These are phyloP conservation scores for Ustilago nuda DNA, from an alignment of 1,284 basidiomycete species.

Conservation along the genomic window DNA sequence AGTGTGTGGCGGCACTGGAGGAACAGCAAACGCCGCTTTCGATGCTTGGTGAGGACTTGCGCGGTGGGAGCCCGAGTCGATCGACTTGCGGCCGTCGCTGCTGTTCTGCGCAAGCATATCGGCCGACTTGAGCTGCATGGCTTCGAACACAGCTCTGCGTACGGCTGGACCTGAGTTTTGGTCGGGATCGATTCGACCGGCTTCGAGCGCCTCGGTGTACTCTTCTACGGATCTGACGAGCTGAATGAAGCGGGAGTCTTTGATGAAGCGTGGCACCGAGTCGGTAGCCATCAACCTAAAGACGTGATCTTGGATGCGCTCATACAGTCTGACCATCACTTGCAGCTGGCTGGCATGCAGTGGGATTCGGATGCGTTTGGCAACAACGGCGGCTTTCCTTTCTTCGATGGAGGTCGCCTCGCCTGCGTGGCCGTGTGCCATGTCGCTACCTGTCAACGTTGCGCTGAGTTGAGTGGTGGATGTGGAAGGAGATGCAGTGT, in stretches of 20 bases:
- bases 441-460: slow-evolving; percentile 19
- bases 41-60: slow-evolving; percentile 13
- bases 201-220: slow-evolving; percentile 64
- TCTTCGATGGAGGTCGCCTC: slow-evolving; percentile 72
- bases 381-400: slow-evolving; percentile 70
- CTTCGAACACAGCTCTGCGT: slow-evolving; percentile 56
- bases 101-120: slow-evolving; percentile 41
- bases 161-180: slow-evolving; percentile 56
- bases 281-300: slow-evolving; percentile 98
- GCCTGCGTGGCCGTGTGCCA: slow-evolving; percentile 8
- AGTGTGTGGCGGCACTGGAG: slow-evolving; percentile 13
- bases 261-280: slow-evolving; percentile 78
- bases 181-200: slow-evolving; percentile 57
- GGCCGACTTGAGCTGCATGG: slow-evolving; percentile 55
- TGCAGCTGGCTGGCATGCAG: slow-evolving; percentile 79
- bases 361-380: slow-evolving; percentile 50
- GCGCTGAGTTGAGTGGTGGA: slow-evolving; percentile 38
- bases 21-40: slow-evolving; percentile 15
- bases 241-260: slow-evolving; percentile 59
- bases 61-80: slow-evolving; percentile 20
- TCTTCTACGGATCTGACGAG: slow-evolving; percentile 64
- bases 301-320: slow-evolving; percentile 94
- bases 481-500: slow-evolving; percentile 24
- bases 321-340: slow-evolving; percentile 91
- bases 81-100: slow-evolving; percentile 38